Conservation (phyloP, 1,284 basidiomycete species). For the Malassezia vespertilionis region DNA sequence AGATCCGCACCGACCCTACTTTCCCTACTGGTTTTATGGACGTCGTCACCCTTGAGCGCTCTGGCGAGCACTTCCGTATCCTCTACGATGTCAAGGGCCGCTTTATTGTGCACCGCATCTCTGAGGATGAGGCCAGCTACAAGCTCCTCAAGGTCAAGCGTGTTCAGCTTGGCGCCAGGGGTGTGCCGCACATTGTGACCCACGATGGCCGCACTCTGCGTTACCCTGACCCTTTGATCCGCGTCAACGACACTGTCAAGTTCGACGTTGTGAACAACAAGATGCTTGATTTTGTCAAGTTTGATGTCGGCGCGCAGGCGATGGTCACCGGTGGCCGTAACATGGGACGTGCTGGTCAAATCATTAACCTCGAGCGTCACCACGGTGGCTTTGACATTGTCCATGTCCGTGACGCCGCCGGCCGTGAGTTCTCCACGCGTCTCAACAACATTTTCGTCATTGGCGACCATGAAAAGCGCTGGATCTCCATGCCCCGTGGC, state of each 20-base stretch:
- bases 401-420: constrained; percentile 89
- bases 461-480: constrained; percentile 85
- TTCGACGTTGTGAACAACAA: constrained; percentile 91
- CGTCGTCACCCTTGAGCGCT: constrained; percentile 94
- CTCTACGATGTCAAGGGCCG: constrained; percentile 97
- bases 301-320: constrained; percentile 93
- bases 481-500: constrained; percentile 94
- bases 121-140: constrained; percentile 90
- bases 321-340: constrained; percentile 98
- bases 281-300: constrained; percentile 86
- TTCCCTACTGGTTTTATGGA: constrained; percentile 98
- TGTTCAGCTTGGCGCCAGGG: constrained; percentile 80
- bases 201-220: constrained; percentile 99
- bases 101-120: constrained; percentile 99
- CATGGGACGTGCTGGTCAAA: constrained; percentile 95
- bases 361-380: constrained; percentile 92
- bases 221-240: constrained; percentile 92
- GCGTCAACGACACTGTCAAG: constrained; percentile 95
- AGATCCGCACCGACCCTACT: constrained; percentile 94
- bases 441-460: constrained; percentile 96
- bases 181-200: constrained; percentile 92
- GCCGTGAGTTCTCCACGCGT: constrained; percentile 63
- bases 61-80: constrained; percentile 97
- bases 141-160: constrained; percentile 95
- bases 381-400: constrained; percentile 78